Base-by-base conservation (phyloP, 1,284 basidiomycete genomes). In the Ustilago vetiveriae region DNA sequence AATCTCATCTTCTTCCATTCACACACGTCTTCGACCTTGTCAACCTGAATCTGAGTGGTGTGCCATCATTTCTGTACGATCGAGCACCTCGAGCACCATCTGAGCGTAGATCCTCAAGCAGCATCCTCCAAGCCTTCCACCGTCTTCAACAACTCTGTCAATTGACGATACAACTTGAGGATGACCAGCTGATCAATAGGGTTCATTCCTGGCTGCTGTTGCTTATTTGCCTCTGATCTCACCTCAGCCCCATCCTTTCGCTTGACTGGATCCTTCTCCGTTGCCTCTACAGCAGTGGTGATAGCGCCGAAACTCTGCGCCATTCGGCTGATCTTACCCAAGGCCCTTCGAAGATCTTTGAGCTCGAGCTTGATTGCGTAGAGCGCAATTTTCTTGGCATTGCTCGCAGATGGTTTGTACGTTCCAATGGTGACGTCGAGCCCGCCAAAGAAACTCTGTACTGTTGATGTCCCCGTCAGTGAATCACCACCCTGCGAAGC, bases 351-450 rank as follows among this genome's bases (percentile, higher is more conserved):
- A 29, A 82, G 42, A 53, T 82, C 80, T 11, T 65, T 54, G 21
- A 82, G 47, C 44, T 82, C 80, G 17, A 81, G 49, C 55, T 78
- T 77, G 60, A 81, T 76, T n/a, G 80, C 80, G 44, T 76, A 79
- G 16, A 82, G 58, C 8, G 80, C 79, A 26, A 82, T 82, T 43
- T 67, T 73, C 16, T 74, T 74, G 6, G 80, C 75, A 46, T 82
- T 81, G 36, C 29, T 44, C 13, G 57, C 44, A 0, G 55, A 48
- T 3, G 80, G 80, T 13, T 58, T 52, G 55, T 75, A 82, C 17
- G 63, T 65, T 4, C 80, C 80, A 19, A 82, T 81, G 22, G 73
- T 67, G 23, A 82, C 74, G 24, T 81, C 76, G 4, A 77, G 26
- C 1, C 65, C 64, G 4, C 59, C 69, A 23, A 72, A 64, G 27